phyloP scores from a whole-genome alignment of 176 grass and related monocot species.

The Calamus simplicifolius region DNA sequence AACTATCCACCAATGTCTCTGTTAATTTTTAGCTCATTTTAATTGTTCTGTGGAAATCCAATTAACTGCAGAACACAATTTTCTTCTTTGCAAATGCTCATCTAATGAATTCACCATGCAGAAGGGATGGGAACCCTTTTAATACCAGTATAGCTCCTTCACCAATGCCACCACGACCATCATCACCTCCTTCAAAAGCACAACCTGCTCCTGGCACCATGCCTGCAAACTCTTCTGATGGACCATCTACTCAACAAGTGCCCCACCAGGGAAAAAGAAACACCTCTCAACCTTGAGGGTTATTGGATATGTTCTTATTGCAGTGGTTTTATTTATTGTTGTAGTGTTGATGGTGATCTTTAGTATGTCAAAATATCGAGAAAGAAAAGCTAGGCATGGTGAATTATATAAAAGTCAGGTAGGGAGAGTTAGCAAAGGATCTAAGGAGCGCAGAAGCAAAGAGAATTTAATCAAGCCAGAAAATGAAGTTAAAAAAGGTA shows the following conservation, averaged over 20 bases:
- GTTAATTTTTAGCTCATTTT: too few relatives aligned
- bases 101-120: conserved; percentile 27
- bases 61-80: too few relatives aligned
- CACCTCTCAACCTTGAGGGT: conserved; percentile 50
- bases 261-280: conserved; percentile 26
- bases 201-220: conserved; percentile 27
- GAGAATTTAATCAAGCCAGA: conserved; percentile 31
- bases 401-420: conserved; percentile 37
- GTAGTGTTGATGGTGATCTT: conserved; percentile 49
- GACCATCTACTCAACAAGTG: conserved; percentile 23
- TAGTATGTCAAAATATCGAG: conserved; percentile 78
- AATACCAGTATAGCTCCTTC: conserved; percentile 86
- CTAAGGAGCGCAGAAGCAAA: conserved; percentile 53
- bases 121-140: conserved; percentile 96
- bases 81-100: too few relatives aligned
- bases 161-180: conserved; percentile 30
- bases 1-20: too few relatives aligned
- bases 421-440: conserved; percentile 33
- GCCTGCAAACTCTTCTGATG: conserved; percentile 34
- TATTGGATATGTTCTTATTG: conserved; percentile 71
- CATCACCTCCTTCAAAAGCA: conserved; percentile 41
- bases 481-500: conserved; percentile 60
- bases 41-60: too few relatives aligned
- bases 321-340: conserved; percentile 52
- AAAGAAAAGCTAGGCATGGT: conserved; percentile 35